Evolutionary conservation across 2,329 filamentous ascomycete species (phyloP).

Genomic region (Trichoderma sp.): DNA sequence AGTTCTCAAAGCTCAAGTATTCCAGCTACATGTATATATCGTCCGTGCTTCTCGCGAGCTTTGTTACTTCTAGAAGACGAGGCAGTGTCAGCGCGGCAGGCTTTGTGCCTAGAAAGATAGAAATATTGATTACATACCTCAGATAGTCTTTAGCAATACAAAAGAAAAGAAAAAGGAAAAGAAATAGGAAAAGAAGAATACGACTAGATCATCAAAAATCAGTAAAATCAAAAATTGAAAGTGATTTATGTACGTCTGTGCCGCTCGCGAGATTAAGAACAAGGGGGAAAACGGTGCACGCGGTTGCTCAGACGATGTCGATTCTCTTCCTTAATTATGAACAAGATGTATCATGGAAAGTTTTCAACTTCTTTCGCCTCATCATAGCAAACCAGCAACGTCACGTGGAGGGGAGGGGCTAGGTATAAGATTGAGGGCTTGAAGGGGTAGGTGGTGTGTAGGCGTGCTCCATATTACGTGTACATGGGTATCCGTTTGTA

Average conservation of each 20-base stretch:
- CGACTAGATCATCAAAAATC: neutral
- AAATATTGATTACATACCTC: neutral
- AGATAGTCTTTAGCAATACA: neutral
- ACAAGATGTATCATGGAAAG: constrained; percentile 34
- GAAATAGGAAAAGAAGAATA: neutral
- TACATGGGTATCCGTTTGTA: neutral
- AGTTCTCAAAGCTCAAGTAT: neutral
- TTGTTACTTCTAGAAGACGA: neutral
- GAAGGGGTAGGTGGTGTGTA: neutral
- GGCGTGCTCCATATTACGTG: neutral
- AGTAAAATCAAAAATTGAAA: neutral
- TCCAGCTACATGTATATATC: neutral
- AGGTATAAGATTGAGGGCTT: neutral
- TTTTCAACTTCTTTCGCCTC: constrained; percentile 37
- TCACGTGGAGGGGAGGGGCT: neutral
- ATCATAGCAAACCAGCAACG: constrained; percentile 30
- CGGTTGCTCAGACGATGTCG: constrained; percentile 39
- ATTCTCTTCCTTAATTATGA: constrained; percentile 34
- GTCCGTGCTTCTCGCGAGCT: neutral
- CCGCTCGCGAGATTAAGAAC: neutral
- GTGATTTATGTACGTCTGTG: neutral
- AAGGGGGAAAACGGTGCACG: neutral
- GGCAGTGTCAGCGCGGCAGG: constrained; percentile 2
- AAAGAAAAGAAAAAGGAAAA: neutral
- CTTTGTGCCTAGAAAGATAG: neutral